phyloP scores from a whole-genome alignment of 1,139 yeast genomes.

The Keqinozyma sinolaborantium region DNA sequence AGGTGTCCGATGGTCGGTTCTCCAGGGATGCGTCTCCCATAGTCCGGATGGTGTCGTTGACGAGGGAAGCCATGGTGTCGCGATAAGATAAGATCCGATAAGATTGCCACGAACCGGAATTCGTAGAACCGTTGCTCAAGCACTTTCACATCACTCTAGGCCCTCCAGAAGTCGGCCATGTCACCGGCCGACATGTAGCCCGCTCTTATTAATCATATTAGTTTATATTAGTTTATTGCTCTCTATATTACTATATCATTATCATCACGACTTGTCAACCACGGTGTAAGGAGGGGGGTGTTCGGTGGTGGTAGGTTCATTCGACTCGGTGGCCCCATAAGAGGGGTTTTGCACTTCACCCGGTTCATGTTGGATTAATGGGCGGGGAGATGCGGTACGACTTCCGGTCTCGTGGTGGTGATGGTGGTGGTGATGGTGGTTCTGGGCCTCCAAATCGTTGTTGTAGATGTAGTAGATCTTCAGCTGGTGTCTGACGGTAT shows the following conservation, averaged over 20 bases:
- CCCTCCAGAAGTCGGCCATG: too few relatives aligned
- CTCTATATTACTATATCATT: too few relatives aligned
- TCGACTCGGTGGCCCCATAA: conserved; percentile 13
- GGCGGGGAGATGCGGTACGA: background rate
- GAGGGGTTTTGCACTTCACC: conserved; percentile 11
- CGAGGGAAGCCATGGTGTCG: conserved; percentile 12
- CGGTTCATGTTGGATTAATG: conserved; percentile 5
- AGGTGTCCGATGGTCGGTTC: too few relatives aligned
- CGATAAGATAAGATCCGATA: background rate
- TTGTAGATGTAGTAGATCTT: conserved; percentile 31
- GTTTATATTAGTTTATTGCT: too few relatives aligned
- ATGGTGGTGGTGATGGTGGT: conserved; percentile 14
- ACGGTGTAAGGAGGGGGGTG: conserved; percentile 39
- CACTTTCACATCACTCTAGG: too few relatives aligned
- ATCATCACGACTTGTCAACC: too few relatives aligned
- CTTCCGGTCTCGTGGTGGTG: conserved; percentile 12
- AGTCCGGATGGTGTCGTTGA: conserved; percentile 13
- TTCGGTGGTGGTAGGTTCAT: too few relatives aligned
- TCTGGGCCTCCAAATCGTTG: conserved; percentile 26
- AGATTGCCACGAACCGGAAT: background rate
- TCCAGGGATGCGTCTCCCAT: conserved; percentile 14
- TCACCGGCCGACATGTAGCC: too few relatives aligned
- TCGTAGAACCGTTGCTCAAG: too few relatives aligned
- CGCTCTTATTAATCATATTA: too few relatives aligned
- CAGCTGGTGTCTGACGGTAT: conserved; percentile 17